Evolutionary conservation across 768 basidiomycete genomes (phyloP), one percentile per base, ranked within the genome.

Genomic region (Kwoniella dendrophila): DNA sequence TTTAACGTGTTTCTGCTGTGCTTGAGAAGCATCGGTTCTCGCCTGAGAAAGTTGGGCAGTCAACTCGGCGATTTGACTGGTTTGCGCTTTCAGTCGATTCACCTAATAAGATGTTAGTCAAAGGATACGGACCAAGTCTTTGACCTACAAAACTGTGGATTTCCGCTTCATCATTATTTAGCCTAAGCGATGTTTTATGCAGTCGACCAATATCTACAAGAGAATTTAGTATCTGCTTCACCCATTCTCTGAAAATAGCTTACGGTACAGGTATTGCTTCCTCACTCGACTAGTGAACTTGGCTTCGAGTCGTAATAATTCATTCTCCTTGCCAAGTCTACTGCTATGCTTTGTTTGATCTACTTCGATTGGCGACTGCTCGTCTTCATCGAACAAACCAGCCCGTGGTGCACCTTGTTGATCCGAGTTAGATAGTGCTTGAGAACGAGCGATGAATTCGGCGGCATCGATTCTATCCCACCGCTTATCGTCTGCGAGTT

Each of bases 1-100:
- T 59, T 91, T 89, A 2, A 85, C 84, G 71, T 90, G 90, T 69
- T 89, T 88, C 63, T 86, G 84, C 73, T 90, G 90, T 2, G 87
- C 85, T 14, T 84, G 84, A 1, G 85, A 83, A 0, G 90, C 87
- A 67, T 90, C 88, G 34, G 84, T 83, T 62, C 87, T 89, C 64
- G 91, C 86, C 45, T 88, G 86, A 47, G 83, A 86, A 32, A 93
- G 82, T 63, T 90, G 87, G 24, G 64, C 62, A 8, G 63, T 68
- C 7, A 76, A 63, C 11, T 60, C 63, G 11, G 56, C 67, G 30
- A 73, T 76, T 10, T 62, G 63, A 26, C 67, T 66, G 27, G 58
- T 45, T 56, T 76, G 72, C 49, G 73, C 74, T 63, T 76, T 76
- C 32, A 75, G 38, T 27, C 71, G 71, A 48, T 72, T 75, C 22